A percentile compares a stretch with the other conserved stretches of the same genome.
phyloP scores from a whole-genome alignment of 2,329 filamentous ascomycete species.

The Epichloe glyceriae region DNA sequence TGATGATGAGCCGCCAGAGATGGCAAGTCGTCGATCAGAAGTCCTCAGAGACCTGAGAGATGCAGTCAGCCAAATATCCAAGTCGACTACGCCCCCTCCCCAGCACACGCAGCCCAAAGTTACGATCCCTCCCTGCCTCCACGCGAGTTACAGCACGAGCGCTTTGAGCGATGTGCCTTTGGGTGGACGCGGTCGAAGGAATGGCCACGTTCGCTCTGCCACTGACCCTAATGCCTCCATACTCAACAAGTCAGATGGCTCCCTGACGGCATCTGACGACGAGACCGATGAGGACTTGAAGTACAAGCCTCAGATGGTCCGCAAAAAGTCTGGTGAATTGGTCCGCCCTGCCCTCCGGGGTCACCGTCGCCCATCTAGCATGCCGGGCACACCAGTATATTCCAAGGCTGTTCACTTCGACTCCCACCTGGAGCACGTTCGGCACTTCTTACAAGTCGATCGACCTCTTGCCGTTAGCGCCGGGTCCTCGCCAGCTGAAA shows the following conservation, averaged over 20 bases:
- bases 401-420: slow-evolving; percentile 98
- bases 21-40: slow-evolving; percentile 35
- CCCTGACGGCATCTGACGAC: slow-evolving; percentile 43
- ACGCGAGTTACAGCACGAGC: slow-evolving; percentile 35
- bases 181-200: slow-evolving; percentile 22
- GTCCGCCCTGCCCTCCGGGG: slow-evolving; percentile 82
- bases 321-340: slow-evolving; percentile 96
- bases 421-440: slow-evolving; percentile 86
- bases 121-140: slow-evolving; percentile 16
- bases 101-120: slow-evolving; percentile 28
- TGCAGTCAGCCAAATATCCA: slow-evolving; percentile 67
- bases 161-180: slow-evolving; percentile 29
- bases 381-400: slow-evolving; percentile 94
- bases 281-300: slow-evolving; percentile 46
- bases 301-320: slow-evolving; percentile 78
- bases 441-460: slow-evolving; percentile 90
- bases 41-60: slow-evolving; percentile 60
- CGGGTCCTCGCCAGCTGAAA: slow-evolving; percentile 79
- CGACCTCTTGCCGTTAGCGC: slow-evolving; percentile 92
- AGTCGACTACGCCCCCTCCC: slow-evolving; percentile 31
- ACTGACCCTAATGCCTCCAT: slow-evolving; percentile 40
- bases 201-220: slow-evolving; percentile 39
- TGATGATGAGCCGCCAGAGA: slow-evolving; percentile 50
- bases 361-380: slow-evolving; percentile 74
- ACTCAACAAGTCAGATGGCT: slow-evolving; percentile 34